Conservation (phyloP, 208 protist genomes). For the Leishmania tarentolae region DNA sequence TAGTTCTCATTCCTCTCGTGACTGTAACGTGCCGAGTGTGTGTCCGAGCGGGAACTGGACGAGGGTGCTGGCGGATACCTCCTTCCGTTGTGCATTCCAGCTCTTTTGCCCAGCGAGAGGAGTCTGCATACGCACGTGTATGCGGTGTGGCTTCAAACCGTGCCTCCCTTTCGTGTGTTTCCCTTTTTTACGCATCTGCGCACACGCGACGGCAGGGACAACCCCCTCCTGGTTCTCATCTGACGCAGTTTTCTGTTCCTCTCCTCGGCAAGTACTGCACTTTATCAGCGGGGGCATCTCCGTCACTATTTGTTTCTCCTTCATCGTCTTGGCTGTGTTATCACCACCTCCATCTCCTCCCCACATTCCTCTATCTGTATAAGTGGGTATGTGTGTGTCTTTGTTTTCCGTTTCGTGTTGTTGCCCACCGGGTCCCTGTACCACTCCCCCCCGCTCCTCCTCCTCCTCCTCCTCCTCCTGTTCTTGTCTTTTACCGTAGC, state of each 20-base stretch:
- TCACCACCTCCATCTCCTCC: background rate
- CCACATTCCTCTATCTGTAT: background rate
- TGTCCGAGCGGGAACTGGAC: background rate
- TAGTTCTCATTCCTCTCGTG: background rate
- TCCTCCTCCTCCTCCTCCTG: background rate
- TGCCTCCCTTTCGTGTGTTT: background rate
- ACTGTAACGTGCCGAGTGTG: background rate
- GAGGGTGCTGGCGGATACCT: background rate
- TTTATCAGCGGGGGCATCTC: background rate
- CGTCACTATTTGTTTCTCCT: background rate
- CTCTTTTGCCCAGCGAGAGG: background rate
- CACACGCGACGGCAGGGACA: background rate
- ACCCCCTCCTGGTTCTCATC: background rate
- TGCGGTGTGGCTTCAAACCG: background rate
- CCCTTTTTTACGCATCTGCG: background rate
- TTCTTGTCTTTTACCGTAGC: background rate
- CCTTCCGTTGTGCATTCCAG: background rate
- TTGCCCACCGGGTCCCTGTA: background rate
- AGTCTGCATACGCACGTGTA: too few species aligned
- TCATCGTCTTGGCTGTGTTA: background rate
- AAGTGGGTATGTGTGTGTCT: background rate
- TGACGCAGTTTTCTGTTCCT: background rate
- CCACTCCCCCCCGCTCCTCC: background rate
- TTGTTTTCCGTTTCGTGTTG: background rate
- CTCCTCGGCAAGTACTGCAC: background rate